phyloP scores from a whole-genome alignment of 2,329 filamentous ascomycete species.

The Bipolaris cookei region DNA sequence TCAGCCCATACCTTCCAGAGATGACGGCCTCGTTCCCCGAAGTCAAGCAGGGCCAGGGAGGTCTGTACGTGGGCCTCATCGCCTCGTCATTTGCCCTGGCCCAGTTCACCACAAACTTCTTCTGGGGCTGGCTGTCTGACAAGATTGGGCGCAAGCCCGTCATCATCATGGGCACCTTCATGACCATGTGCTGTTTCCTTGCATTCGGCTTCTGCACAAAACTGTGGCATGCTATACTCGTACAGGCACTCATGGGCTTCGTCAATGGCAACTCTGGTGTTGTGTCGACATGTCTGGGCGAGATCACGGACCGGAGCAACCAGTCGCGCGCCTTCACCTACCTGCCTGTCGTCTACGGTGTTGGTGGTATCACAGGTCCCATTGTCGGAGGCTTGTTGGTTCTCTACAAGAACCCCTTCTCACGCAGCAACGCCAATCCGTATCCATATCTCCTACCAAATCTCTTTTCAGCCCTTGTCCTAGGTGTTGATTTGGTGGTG shows the following conservation, averaged over 20 bases:
- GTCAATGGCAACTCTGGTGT: constrained; percentile 95
- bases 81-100: constrained; percentile 91
- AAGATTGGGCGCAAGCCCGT: constrained; percentile 81
- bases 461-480: constrained; percentile 73
- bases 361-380: constrained; percentile 92
- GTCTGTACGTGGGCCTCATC: constrained; percentile 87
- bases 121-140: constrained; percentile 87
- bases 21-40: constrained; percentile 90
- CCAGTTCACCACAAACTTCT: constrained; percentile 89
- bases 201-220: constrained; percentile 85
- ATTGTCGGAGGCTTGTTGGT: constrained; percentile 88
- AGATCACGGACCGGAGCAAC: constrained; percentile 93
- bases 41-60: constrained; percentile 72
- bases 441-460: constrained; percentile 91
- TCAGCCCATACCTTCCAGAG: constrained; percentile 90
- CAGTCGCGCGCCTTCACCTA: constrained; percentile 94
- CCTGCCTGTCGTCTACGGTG: constrained; percentile 91
- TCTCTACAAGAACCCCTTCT: constrained; percentile 64
- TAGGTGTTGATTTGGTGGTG: constrained; percentile 74
- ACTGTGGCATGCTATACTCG: constrained; percentile 82
- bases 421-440: constrained; percentile 57
- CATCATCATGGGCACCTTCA: constrained; percentile 79
- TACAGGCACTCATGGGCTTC: constrained; percentile 89
- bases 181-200: constrained; percentile 81
- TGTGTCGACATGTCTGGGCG: constrained; percentile 90